Percentiles rank a stretch among this genome's conserved stretches.
Evolutionary conservation across 768 basidiomycete genomes (phyloP).

Genomic region (Kwoniella dejecticola): DNA sequence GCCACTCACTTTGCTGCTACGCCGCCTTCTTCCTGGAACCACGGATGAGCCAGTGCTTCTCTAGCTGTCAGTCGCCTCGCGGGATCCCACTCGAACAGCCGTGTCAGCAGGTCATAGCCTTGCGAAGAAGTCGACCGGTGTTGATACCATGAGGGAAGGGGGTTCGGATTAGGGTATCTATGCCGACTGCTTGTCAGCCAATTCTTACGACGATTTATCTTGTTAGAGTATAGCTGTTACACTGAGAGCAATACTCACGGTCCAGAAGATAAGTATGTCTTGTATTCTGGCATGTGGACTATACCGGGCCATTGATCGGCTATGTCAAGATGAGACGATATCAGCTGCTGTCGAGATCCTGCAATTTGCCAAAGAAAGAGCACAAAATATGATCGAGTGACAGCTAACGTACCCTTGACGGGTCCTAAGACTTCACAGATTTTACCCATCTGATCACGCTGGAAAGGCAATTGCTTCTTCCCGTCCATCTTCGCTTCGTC

Average conservation of each 20-base stretch:
- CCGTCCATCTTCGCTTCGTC: conserved; percentile 94
- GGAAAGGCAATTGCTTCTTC: conserved; percentile 94
- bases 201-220: no score
- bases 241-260: conserved; percentile 30
- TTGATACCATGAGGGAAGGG: conserved; percentile 69
- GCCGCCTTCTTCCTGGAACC: conserved; percentile 88
- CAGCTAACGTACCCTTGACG: conserved; percentile 67
- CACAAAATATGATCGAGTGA: conserved; percentile 4
- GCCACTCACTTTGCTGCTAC: conserved; percentile 77
- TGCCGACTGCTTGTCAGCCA: not conserved
- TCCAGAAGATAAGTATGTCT: conserved; percentile 39
- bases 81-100: conserved; percentile 88
- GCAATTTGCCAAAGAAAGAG: not conserved
- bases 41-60: conserved; percentile 78
- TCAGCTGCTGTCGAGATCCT: no score
- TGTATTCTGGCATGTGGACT: conserved; percentile 82
- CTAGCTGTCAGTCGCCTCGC: conserved; percentile 78
- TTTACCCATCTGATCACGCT: conserved; percentile 88
- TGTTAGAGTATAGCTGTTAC: not conserved
- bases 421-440: conserved; percentile 96
- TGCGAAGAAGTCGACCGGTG: conserved; percentile 51
- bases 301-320: conserved; percentile 87
- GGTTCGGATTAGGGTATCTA: conserved; percentile 63
- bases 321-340: conserved; percentile 56
- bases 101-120: conserved; percentile 80